phyloP scores from a whole-genome alignment of 1,139 yeast species.

The Kluyveromyces sp. region DNA sequence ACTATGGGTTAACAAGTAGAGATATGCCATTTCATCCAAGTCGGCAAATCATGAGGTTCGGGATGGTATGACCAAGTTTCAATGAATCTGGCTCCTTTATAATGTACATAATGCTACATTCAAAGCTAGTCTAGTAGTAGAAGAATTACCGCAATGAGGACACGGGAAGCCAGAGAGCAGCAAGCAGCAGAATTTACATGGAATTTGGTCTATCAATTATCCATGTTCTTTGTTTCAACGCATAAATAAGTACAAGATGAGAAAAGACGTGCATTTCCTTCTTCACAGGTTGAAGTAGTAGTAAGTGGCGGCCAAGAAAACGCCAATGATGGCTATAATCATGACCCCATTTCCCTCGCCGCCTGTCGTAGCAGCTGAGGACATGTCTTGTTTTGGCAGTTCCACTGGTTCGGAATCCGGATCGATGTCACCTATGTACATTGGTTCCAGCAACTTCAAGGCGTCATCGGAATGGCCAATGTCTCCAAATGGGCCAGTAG shows the following conservation, averaged over 20 bases:
- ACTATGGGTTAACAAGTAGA: too few species aligned
- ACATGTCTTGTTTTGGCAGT: conserved; percentile 12
- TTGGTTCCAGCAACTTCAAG: conserved; percentile 58
- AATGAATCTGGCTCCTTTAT: background rate
- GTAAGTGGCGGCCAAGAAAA: conserved; percentile 51
- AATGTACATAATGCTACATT: background rate
- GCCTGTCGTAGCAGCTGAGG: conserved; percentile 21
- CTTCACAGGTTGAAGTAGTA: conserved; percentile 35
- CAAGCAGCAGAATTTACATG: background rate
- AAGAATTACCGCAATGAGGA: background rate
- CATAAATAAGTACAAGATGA: background rate
- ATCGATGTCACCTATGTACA: conserved; percentile 65
- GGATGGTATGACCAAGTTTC: too few species aligned
- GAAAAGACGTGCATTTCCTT: background rate
- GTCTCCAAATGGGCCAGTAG: conserved; percentile 91
- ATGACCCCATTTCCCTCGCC: conserved; percentile 35
- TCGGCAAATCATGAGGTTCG: too few species aligned
- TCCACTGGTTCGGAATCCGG: conserved; percentile 31
- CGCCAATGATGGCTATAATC: conserved; percentile 43
- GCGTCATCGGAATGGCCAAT: conserved; percentile 98
- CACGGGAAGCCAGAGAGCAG: background rate
- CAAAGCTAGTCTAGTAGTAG: background rate
- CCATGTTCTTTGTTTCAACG: background rate
- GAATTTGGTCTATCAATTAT: background rate
- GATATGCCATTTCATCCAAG: too few species aligned